Base-by-base conservation (phyloP, 1,284 basidiomycete genomes). In the Anthracocystis setariae region DNA sequence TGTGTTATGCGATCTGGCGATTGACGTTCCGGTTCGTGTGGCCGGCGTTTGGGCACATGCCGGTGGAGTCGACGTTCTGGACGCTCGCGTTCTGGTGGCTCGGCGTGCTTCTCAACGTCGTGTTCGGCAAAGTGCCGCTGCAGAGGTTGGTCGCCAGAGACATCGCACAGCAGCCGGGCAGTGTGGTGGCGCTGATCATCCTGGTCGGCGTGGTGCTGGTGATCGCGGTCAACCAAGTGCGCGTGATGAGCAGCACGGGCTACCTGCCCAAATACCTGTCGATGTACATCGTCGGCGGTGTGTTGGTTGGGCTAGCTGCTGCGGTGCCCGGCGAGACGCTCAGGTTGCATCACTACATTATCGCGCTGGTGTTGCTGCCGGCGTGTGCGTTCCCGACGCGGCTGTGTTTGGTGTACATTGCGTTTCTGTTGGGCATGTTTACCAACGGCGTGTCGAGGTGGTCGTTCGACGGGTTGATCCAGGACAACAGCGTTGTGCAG, bases 171-270 rank as follows among this genome's bases (percentile, higher is more conserved):
- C 87, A 89, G 47, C 87, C 88, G 1, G 92, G 92, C 25, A 91
- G 89, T 2, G 85, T 94, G 43, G 85, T 87, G 8, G 88, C 91
- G 1, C 85, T 92, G 20, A 87, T 93, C 65, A 87, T 92, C 49
- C 79, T 91, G 25, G 78, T 91, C 33, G 84, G 92, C 57, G 82
- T 93, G 38, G 77, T 78, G 8, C 37, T 78, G n/a, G 23, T 73
- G 33, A 48, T 80, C 5, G 74, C 68, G 25, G 73, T 91, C 48
- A 93, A 93, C 79, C 92, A 94, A 84, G 78, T 91, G 7, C 86
- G 91, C n/a, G 88, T 93, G 40, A 90, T 93, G 57, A 88, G 92
- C 48, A 90, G 90, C 82, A 92, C 90, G 0, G 92, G 92, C 0
- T 91, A 89, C 87, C 84, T 94, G 27, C 88, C 89, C 3, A 87